Evolutionary conservation across 768 basidiomycete genomes (phyloP), one percentile per base, ranked within the genome.

Genomic region (Clitopilus hobsonii): DNA sequence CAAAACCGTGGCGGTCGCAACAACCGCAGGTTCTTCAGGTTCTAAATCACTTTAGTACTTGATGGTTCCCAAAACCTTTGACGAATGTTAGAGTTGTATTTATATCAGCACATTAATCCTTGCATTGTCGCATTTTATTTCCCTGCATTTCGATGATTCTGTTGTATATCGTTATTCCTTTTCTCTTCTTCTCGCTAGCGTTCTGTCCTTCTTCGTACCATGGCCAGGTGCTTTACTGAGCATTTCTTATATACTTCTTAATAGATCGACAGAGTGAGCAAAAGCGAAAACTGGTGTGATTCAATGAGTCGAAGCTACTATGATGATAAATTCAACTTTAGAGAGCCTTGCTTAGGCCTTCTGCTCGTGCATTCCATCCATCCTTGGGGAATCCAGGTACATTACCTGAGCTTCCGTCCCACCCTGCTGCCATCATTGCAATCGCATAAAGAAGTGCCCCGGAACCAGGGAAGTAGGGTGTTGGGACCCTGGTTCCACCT

Each of bases 391-490:
- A 72, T 0, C 67, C 71, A 6, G 69, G 68, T 22, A 61, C 60
- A 13, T 53, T 29, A 11, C 57, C 61, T 8, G 54, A 29, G 47
- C 61, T 64, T 6, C 66, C 68, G 62, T 83, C 82, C 83, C 83
- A 85, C 0, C 83, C 83, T 25, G 58, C 69, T 14, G 80, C 76
- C 82, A 85, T 83, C 75, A 83, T 79, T 10, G 80, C 82, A 5
- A 81, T 60, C 0, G 80, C 76, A 38, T 74, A 74, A 25, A 84
- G 65, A n/a, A 84, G 64, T 2, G 72, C 71, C 0, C 82, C 82
- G 5, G 80, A 72, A 5, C 80, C 80, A 7, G 82, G 83, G 62
- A 84, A 84, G 65, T 84, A 84, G 4, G 83, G 83, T 24, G 80
- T 80, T 18, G 81, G 78, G 4, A 82, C 80, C 47, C 71, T 72